Evolutionary conservation across 2,329 filamentous ascomycete species (phyloP).

Genomic region (Aspergillus pseudotamarii): DNA sequence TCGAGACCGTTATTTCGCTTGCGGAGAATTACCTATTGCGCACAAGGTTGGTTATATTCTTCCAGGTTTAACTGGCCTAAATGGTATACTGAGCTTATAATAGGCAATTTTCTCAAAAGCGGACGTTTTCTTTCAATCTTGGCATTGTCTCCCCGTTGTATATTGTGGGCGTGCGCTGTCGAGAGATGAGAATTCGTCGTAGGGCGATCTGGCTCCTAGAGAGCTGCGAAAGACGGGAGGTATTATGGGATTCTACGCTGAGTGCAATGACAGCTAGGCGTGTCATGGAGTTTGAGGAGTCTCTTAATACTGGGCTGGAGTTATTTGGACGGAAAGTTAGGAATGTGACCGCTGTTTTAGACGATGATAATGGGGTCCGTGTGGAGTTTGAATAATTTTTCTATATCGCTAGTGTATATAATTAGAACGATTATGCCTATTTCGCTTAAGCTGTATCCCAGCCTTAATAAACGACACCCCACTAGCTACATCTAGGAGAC

Average conservation of each 20-base stretch:
- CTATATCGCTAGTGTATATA: too few species aligned
- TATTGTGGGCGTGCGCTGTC: background rate
- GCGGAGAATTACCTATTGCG: background rate
- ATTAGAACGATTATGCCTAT: too few species aligned
- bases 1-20: background rate
- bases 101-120: background rate
- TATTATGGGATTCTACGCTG: background rate
- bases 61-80: background rate
- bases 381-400: background rate
- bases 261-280: background rate
- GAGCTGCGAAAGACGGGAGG: background rate
- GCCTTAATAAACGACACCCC: too few species aligned
- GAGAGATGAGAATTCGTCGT: background rate
- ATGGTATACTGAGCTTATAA: background rate
- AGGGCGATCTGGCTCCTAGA: background rate
- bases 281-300: background rate
- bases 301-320: too few species aligned
- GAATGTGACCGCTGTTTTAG: background rate
- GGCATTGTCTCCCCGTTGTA: background rate
- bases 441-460: too few species aligned
- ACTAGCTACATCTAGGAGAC: background rate
- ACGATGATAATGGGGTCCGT: background rate
- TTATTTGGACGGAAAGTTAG: background rate
- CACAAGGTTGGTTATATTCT: background rate
- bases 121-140: background rate